These are phyloP conservation scores for Diaporthe australafricana DNA, from an alignment of 2,329 filamentous ascomycete genomes.

Conservation along the genomic window DNA sequence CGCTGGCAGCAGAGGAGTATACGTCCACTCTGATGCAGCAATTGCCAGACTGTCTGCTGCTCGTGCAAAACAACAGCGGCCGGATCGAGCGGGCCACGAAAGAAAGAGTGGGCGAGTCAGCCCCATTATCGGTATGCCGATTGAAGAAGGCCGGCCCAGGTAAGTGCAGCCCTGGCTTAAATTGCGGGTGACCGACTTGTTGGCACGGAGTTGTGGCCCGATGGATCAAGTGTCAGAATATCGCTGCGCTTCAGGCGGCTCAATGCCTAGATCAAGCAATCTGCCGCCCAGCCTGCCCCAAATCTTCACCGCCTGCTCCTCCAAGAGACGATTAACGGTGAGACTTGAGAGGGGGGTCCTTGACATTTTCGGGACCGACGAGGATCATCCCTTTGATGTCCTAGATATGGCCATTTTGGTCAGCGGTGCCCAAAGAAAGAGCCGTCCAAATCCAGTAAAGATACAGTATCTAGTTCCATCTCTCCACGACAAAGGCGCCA, in stretches of 20 bases:
- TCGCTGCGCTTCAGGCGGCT: slow-evolving; percentile 22
- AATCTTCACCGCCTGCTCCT: slow-evolving; percentile 19
- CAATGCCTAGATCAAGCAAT: slow-evolving; percentile 14
- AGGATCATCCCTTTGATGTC: slow-evolving; percentile 3
- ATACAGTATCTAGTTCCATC: too few relatives aligned
- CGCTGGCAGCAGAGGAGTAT: neutral
- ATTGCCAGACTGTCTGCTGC: neutral
- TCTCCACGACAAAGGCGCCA: neutral
- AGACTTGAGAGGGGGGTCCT: slow-evolving; percentile 12
- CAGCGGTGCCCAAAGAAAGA: neutral
- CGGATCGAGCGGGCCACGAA: slow-evolving; percentile 11
- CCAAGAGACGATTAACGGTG: slow-evolving; percentile 3
- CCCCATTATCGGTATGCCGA: slow-evolving; percentile 17
- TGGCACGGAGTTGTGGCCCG: slow-evolving; percentile 31
- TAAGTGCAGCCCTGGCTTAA: neutral
- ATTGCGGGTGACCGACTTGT: slow-evolving; percentile 22
- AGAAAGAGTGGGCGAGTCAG: slow-evolving; percentile 20
- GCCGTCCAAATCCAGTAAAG: neutral
- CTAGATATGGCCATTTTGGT: neutral
- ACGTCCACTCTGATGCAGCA: neutral
- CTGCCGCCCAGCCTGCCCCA: slow-evolving; percentile 9
- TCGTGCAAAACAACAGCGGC: neutral
- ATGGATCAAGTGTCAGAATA: slow-evolving; percentile 20
- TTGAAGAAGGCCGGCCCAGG: slow-evolving; percentile 18
- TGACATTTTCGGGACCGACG: neutral